These are phyloP conservation scores for Kwoniella dejecticola DNA, from an alignment of 768 basidiomycete species.

Conservation along the genomic window DNA sequence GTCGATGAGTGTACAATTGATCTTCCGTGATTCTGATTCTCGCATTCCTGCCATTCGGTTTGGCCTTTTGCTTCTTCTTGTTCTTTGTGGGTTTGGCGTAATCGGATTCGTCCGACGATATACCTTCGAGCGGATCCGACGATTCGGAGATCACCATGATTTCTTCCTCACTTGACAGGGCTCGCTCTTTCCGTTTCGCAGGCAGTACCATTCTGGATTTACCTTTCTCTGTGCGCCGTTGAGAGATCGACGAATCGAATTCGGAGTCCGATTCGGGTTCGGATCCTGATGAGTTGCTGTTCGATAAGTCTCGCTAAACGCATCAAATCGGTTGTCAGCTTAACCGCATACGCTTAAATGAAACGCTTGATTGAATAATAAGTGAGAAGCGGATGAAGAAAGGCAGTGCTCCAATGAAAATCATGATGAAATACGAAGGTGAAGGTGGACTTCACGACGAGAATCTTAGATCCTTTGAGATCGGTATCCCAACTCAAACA, in stretches of 20 bases:
- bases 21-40: slow-evolving; percentile 5
- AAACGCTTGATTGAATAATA: too few species aligned
- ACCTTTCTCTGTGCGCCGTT: background rate
- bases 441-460: too few species aligned
- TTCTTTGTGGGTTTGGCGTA: slow-evolving; percentile 2
- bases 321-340: too few species aligned
- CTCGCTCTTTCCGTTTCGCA: background rate
- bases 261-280: background rate
- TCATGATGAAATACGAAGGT: too few species aligned
- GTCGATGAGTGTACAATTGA: slow-evolving; percentile 12
- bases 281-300: background rate
- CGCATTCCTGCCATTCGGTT: slow-evolving; percentile 1
- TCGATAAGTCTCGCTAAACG: too few species aligned
- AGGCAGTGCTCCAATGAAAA: too few species aligned
- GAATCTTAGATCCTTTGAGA: too few species aligned
- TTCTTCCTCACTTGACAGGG: slow-evolving; percentile 3
- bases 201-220: background rate
- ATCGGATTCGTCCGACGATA: slow-evolving; percentile 20
- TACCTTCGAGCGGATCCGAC: slow-evolving; percentile 32
- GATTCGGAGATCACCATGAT: background rate
- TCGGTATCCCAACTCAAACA: background rate
- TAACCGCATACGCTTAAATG: too few species aligned
- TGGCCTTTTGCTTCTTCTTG: slow-evolving; percentile 10
- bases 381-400: too few species aligned
- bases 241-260: background rate